Percentiles rank a stretch among this genome's conserved stretches.
Evolutionary conservation across 306 rosid genomes (phyloP).

Genomic region (Inga leiocalycina): DNA sequence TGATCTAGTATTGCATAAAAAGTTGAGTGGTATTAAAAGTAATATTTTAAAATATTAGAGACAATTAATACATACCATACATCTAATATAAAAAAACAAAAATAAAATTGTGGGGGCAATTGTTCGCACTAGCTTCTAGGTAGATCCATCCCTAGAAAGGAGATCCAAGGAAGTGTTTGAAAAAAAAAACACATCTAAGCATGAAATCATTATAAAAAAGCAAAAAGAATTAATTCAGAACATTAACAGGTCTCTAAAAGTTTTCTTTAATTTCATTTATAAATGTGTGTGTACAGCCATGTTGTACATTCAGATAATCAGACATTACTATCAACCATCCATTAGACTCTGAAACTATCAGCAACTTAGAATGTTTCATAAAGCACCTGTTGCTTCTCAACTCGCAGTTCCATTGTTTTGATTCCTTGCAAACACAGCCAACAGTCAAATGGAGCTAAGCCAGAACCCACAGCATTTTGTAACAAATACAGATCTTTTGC

Average conservation of each 20-base stretch:
- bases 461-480: constrained; percentile 93
- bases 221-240: not conserved
- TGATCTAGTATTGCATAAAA: not conserved
- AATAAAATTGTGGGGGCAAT: not conserved
- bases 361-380: constrained; percentile 33
- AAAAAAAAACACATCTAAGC: not conserved
- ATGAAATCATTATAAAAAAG: not conserved
- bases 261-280: constrained; percentile 3
- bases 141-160: not conserved
- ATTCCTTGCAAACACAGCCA: constrained; percentile 88
- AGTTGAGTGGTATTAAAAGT: not conserved
- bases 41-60: not conserved
- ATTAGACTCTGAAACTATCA: not conserved
- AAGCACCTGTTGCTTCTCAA: constrained; percentile 93
- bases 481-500: constrained; percentile 81
- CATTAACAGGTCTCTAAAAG: not conserved
- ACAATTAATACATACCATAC: not conserved
- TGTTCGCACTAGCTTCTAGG: not conserved
- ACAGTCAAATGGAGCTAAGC: constrained; percentile 91
- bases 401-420: constrained; percentile 88
- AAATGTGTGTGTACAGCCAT: not conserved
- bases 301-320: not conserved
- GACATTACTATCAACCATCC: constrained; percentile 29
- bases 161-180: not conserved
- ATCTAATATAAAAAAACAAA: not conserved